Base-by-base conservation (phyloP, 257 asterid species). In the Gardenia jasminoides region DNA sequence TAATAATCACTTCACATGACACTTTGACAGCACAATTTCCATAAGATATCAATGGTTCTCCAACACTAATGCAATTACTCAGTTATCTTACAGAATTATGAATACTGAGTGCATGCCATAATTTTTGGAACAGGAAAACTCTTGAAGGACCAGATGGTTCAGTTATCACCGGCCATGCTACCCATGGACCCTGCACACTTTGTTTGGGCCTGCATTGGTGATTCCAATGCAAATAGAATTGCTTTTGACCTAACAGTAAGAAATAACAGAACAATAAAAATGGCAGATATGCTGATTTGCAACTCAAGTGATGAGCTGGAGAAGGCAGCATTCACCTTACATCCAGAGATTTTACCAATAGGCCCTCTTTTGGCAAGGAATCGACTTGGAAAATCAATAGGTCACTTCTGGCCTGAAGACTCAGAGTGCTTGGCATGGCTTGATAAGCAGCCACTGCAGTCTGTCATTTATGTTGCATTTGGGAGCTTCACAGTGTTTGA, bases 311-410 rank as follows among this genome's bases (percentile, higher is more conserved):
- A 80, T 13, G 91, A 82, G 17, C n/a, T 88, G 43, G 96, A 91
- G 83, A 87, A 88, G 1, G 92, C 81, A 6, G 87, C 90, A 2
- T 76, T 89, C 56, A 30, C 74, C 61, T 15, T 80, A 20, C 33
- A 78, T 11, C 88, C 89, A 15, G 52, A 78, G 12, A 56, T 82
- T 16, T 8, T 72, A 46, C 85, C 95, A 0, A 72, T 87, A 0
- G 93, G 93, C 15, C 95, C 95, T 26, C 84, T 90, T 33, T 58
- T 87, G 6, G 87, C 93, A 6, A 82, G 85, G 82, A 83, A 83
- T 48, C 88, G 90, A 26, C 78, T 82, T 0, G 95, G 92, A 7
- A 82, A 82, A 58, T 58, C 88, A 22, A 70, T 82, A 0, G 93
- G 95, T 2, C 10, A 26, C 33, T 90, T 89, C 84, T 90, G 93